Evolutionary conservation across 768 basidiomycete genomes (phyloP), one percentile per base, ranked within the genome.

Genomic region (Serendipita sp.): DNA sequence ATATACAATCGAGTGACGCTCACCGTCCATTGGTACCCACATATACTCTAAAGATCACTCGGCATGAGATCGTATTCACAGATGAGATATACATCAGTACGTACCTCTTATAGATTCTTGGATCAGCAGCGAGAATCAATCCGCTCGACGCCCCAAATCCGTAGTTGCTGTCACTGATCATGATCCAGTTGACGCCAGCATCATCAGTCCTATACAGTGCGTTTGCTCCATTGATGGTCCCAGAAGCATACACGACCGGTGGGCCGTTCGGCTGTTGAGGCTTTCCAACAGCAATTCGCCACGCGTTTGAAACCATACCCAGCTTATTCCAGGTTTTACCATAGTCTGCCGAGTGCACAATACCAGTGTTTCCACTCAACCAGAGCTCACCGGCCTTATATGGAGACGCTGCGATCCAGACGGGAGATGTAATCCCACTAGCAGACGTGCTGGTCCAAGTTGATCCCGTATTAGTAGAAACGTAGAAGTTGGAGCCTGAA

Each of bases 151-250:
- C 77, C 3, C 81, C 82, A 68, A 85, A 84, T 11, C 83, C 83
- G 69, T 83, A 80, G 3, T 74, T 70, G 34, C 75, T 79, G 68
- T 83, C 82, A 69, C 83, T 82, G 66, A 85, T 82, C 72, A 79
- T 74, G 1, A 81, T 76, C 84, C 84, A 84, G 68, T 77, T 81
- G 11, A 73, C 73, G 13, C 73, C 24, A 24, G 24, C 70, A 67
- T 85, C 78, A 69, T 85, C 82, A 2, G 80, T 81, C 48, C 83
- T 75, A 71, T 79, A 83, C 70, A 80, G 79, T 4, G 81, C 83
- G n/a, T n/a, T 44, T 35, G 79, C 69, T 15, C 76, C 76, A 32
- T 54, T 2, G 60, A 81, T 77, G 66, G 77, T 78, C 16, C 81
- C 83, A 37, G 80, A 81, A 3, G 78, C 82, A 68, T 78, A 85